These are phyloP conservation scores for Sporothrix brunneoviolacea DNA, from an alignment of 2,329 filamentous ascomycete species.

Conservation along the genomic window DNA sequence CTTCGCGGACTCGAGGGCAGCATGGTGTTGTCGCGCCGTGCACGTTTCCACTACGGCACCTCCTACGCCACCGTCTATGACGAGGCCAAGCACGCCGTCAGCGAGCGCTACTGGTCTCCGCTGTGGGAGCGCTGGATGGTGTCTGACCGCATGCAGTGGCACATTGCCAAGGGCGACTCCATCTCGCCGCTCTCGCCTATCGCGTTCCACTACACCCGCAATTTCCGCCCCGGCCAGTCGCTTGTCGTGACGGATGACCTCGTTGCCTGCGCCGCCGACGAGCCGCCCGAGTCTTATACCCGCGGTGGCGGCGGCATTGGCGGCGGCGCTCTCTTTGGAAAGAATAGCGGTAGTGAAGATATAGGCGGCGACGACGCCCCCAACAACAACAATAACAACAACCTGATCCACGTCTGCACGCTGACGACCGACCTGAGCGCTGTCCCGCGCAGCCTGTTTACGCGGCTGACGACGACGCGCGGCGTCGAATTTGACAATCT, in stretches of 20 bases:
- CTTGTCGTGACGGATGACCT: slow-evolving; percentile 74
- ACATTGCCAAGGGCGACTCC: slow-evolving; percentile 71
- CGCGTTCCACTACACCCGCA: slow-evolving; percentile 79
- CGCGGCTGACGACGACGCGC: slow-evolving; percentile 67
- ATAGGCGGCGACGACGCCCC: slow-evolving; percentile 25
- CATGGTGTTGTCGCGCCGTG: slow-evolving; percentile 69
- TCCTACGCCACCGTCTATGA: slow-evolving; percentile 78
- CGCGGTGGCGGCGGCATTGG: slow-evolving; percentile 22
- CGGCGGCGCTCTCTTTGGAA: not conserved
- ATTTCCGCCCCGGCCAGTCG: slow-evolving; percentile 72
- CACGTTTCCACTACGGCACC: slow-evolving; percentile 72
- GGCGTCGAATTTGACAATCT: slow-evolving; percentile 77
- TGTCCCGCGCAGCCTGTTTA: slow-evolving; percentile 67
- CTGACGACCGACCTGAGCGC: slow-evolving; percentile 73
- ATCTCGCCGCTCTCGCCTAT: slow-evolving; percentile 68
- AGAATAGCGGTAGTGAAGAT: not conserved
- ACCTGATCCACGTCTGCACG: slow-evolving; percentile 66
- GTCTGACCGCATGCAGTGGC: slow-evolving; percentile 77
- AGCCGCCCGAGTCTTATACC: slow-evolving; percentile 53
- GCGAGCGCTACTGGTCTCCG: slow-evolving; percentile 71
- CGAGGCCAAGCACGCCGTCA: slow-evolving; percentile 64
- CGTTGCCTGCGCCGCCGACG: slow-evolving; percentile 66
- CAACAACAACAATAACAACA: not conserved
- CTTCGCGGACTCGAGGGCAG: slow-evolving; percentile 68
- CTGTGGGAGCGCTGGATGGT: slow-evolving; percentile 82